These are phyloP conservation scores for Lepidium africanum DNA, from an alignment of 345 rosid genomes.

Conservation along the genomic window DNA sequence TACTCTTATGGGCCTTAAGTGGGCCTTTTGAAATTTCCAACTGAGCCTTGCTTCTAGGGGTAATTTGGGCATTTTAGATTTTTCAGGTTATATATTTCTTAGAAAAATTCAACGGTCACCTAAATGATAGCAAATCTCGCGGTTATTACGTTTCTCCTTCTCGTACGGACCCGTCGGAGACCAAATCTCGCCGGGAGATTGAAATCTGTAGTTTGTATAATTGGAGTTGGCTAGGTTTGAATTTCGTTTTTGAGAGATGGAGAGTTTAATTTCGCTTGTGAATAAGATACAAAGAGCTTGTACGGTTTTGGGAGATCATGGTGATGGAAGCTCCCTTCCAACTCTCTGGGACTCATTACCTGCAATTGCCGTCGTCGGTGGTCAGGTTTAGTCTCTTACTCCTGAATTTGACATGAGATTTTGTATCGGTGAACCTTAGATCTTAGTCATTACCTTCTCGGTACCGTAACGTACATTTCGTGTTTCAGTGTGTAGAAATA, in stretches of 20 bases:
- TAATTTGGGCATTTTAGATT: neutral
- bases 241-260: constrained; percentile 38
- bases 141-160: constrained; percentile 12
- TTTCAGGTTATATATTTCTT: neutral
- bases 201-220: neutral
- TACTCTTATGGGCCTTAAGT: neutral
- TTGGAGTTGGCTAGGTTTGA: neutral
- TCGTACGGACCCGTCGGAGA: constrained; percentile 19
- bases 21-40: neutral
- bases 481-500: neutral
- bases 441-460: constrained; percentile 3
- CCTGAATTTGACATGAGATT: neutral
- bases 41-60: neutral
- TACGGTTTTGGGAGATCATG: constrained; percentile 92
- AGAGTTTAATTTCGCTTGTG: constrained; percentile 74
- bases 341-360: constrained; percentile 97
- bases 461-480: neutral
- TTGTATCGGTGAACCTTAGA: neutral
- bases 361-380: constrained; percentile 92
- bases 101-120: constrained; percentile 27
- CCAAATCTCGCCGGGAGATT: constrained; percentile 6
- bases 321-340: constrained; percentile 90
- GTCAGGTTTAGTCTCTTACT: constrained; percentile 49
- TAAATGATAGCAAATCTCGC: constrained; percentile 10
- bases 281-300: constrained; percentile 94